Conservation (phyloP, 208 protist genomes). For the Crithidia thermophila region DNA sequence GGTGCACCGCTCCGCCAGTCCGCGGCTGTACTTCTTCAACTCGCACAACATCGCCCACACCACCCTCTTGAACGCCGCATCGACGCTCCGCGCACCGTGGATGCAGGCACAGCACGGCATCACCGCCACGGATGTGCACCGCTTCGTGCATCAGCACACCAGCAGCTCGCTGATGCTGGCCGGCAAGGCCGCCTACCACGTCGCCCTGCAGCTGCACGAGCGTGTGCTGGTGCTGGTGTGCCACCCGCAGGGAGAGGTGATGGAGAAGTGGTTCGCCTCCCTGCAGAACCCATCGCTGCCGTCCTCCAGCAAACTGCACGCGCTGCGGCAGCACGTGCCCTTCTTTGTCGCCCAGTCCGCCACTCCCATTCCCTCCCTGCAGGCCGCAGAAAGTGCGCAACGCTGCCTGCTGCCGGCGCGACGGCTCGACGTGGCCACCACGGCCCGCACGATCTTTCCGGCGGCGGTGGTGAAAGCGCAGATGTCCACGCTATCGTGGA, state of each 20-base stretch:
- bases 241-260: neutral
- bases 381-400: neutral
- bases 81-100: neutral
- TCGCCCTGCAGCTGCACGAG: neutral
- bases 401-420: constrained; percentile 8
- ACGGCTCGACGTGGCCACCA: neutral
- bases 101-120: constrained; percentile 1
- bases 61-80: neutral
- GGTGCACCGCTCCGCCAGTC: constrained; percentile 2
- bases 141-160: constrained; percentile 5
- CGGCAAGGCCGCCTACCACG: neutral
- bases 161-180: neutral
- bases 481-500: neutral
- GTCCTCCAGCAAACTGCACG: neutral
- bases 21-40: neutral
- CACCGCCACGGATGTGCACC: neutral
- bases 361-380: neutral
- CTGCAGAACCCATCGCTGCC: neutral
- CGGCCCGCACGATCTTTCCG: neutral
- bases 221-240: constrained; percentile 1
- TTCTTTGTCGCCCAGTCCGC: constrained; percentile 14
- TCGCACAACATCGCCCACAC: neutral
- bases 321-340: constrained; percentile 4
- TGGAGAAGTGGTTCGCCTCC: neutral
- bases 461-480: neutral